Base-by-base conservation (phyloP, 371 early-diverging fungal species). In the Capillidium heterosporum region DNA sequence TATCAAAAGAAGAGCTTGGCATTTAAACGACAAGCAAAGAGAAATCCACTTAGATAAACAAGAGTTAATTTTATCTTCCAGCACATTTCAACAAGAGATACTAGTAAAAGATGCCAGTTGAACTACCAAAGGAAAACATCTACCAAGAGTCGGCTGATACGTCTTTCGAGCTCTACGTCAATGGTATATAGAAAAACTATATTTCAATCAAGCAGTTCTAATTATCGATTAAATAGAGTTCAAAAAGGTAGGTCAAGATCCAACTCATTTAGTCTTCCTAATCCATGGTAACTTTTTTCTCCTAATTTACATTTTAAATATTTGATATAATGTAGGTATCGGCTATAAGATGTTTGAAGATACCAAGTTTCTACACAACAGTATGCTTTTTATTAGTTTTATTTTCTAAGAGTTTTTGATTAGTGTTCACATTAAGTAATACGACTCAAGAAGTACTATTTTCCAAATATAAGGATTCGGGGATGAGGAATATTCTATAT, bases 261-360 rank as follows among this genome's bases (percentile, higher is more conserved):
- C 55, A 3, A 55, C 55, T 15, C 55, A 55, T 55, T 26, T 55
- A 8, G 43, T 55, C 1, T 55, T 55, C 42, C 26, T 55, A 23
- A 40, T 55, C 3, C 55, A 55, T 28, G 55, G 55, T 55, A 32
- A 49, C 8, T 32, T 31, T 40, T 42, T 21, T 42, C 10, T 13
- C 17, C 23, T 4, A 31, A 42, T 42, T 4, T 17, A 19, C 26
- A 55, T 23, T 44, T 44, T 15, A 27, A 26, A 48, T 27, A 48
- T 27, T 48, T 32, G 11, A 32, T 35, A 35, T 43, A 41, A 44
- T 32, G 7, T 13, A 55, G 55, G 55, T 8, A 55, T 55, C 8
- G 55, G 55, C n/a, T 55, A 55, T 39, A 55, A 55, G n/a, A 55
- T 55, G 55, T 55, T 35, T 55, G 55, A 55, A 28, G 35, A 40